Base-by-base conservation (phyloP, 441 rosid species). In the Daphne laureola region DNA sequence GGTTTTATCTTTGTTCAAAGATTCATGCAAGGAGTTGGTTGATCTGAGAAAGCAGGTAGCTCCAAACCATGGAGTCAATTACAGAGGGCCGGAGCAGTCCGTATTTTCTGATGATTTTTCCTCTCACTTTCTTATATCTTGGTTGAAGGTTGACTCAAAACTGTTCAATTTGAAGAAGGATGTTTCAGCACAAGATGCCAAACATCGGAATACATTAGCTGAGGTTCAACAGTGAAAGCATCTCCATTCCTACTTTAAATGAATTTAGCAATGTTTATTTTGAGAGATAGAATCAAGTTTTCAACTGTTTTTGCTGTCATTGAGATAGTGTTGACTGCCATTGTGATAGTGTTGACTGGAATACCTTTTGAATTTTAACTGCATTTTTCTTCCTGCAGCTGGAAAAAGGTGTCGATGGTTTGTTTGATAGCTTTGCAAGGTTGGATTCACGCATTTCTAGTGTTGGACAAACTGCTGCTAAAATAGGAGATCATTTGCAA, bases 391-490 rank as follows among this genome's bases (percentile, higher is more conserved):
- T 63, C 64, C 31, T 64, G 5, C 83, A 94, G 99, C 76, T 94
- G 54, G 99, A 94, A 73, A 86, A 83, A 54, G 97, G 96, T 62
- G 99, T 93, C 36, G 97, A 93, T 59, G 99, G 97, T 70, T 66
- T 93, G 75, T 90, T 93, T 59, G 95, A 66, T 75, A 93, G 99
- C 79, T 93, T 93, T 79, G 99, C 97, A 18, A 85, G 99, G 77
- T 74, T 93, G 78, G 99, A 93, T 70, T 81, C 95, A 17, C 96
- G 99, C 57, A 94, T 94, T 69, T 94, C 99, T 51, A 87, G 98
- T 75, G 99, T 94, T 62, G 98, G 99, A 63, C 99, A 90, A 83
- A 94, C 99, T 67, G 99, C 98, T 67, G 99, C 98, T 15, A 94
- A 94, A 78, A 90, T 94, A 47, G 99, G 99, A 72, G 99, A 94